Base-by-base conservation (phyloP, 352 stramenopile species). In the Phytopythium litorale region DNA sequence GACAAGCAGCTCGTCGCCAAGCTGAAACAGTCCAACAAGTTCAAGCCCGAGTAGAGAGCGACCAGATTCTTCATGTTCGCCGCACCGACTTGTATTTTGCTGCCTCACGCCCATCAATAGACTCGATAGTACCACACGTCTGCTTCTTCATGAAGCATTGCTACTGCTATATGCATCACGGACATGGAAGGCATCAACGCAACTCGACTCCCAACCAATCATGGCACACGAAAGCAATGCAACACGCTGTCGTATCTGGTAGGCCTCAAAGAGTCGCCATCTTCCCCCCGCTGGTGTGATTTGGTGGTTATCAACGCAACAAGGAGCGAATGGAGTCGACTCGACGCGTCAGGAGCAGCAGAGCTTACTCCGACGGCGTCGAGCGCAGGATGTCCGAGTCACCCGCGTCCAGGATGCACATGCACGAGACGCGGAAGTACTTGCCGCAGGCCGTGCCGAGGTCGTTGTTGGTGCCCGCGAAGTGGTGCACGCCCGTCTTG, bases 371-470 rank as follows among this genome's bases (percentile, higher is more conserved):
- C 49, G 67, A 64, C 37, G 72, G 67, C 73, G 76, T 81, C n/a
- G 84, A 79, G 58, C 84, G 85, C 65, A 99, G 78, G 78, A 99
- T 99, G 89, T 99, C 98, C 60, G 96, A 99, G 85, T 99, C 98
- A 89, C 98, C 98, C 51, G 84, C 87, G 80, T 99, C 97, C 50
- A 98, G 88, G 72, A 99, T 92, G 64, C 85, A 91, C 63, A 99
- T 86, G 59, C 97, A 92, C 48, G 95, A 99, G 61, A 98, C 97
- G 68, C 97, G 94, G 92, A 99, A 99, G 81, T 99, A 98, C 79
- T 99, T 99, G 75, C 97, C 97, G 72, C 97, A 99, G 56, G 98
- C 97, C 72, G 96, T 99, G 70, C 98, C 98, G 57, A 99, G 92
- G 76, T 99, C 96, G 63, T 96, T 98, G 92, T 99, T 99, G 75